Evolutionary conservation across 2,329 filamentous ascomycete species (phyloP).

Genomic region (Rasamsonia emersonii): DNA sequence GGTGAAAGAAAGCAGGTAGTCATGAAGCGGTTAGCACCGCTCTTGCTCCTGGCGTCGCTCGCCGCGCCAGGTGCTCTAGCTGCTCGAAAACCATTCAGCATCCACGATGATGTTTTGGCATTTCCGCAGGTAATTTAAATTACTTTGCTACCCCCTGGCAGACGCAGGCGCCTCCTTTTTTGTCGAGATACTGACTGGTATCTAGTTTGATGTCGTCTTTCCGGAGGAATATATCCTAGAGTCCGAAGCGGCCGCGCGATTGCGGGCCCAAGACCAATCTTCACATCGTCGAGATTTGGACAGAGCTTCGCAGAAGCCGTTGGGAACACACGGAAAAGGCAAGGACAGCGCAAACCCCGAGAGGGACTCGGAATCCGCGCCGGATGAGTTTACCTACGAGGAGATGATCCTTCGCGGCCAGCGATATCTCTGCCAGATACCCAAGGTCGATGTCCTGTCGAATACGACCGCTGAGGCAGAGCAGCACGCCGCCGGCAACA

Average conservation of each 20-base stretch:
- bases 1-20: not conserved
- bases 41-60: slow-evolving; percentile 23
- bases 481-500: slow-evolving; percentile 20
- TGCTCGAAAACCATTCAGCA: slow-evolving; percentile 61
- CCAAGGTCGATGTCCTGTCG: slow-evolving; percentile 53
- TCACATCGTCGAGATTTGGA: too few relatives aligned
- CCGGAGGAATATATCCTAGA: slow-evolving; percentile 64
- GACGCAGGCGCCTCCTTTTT: not conserved
- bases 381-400: slow-evolving; percentile 49
- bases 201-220: slow-evolving; percentile 72
- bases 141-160: not conserved
- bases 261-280: slow-evolving; percentile 17
- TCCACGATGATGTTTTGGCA: slow-evolving; percentile 79
- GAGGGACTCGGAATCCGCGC: slow-evolving; percentile 1
- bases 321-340: slow-evolving; percentile 49
- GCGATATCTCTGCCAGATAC: slow-evolving; percentile 78
- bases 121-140: slow-evolving; percentile 62
- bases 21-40: slow-evolving; percentile 21
- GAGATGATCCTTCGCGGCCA: slow-evolving; percentile 61
- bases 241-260: slow-evolving; percentile 56
- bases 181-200: slow-evolving; percentile 4
- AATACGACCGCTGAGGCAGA: slow-evolving; percentile 59
- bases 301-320: slow-evolving; percentile 16
- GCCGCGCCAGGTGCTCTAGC: slow-evolving; percentile 34
- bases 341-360: slow-evolving; percentile 45